Conservation (phyloP, 1,284 basidiomycete species). For the Tausonia pullulans region DNA sequence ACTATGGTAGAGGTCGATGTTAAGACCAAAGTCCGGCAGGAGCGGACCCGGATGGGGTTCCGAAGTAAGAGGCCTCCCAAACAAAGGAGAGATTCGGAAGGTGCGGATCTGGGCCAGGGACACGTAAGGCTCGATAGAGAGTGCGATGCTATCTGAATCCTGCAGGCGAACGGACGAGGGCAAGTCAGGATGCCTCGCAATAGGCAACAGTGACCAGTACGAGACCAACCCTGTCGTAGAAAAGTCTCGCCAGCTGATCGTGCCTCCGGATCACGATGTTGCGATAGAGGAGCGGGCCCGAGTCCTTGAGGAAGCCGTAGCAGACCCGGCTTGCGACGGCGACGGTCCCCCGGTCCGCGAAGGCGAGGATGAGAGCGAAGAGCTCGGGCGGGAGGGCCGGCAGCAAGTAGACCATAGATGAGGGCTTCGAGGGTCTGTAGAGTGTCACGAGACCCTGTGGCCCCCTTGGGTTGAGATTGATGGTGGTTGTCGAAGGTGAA, state of each 20-base stretch:
- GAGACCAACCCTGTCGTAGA: not conserved
- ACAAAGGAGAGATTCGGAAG: not conserved
- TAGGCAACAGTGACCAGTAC: not conserved
- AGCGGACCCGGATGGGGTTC: no score
- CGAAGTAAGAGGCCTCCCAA: no score
- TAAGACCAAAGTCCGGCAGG: no score
- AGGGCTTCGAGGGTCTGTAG: not conserved
- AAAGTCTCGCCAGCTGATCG: not conserved
- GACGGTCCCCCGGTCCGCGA: not conserved
- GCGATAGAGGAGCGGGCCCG: not conserved
- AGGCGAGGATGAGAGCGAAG: constrained; percentile 1
- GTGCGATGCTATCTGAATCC: not conserved
- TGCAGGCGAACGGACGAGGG: not conserved
- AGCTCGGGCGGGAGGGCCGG: not conserved
- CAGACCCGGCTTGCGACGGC: not conserved
- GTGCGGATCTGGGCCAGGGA: not conserved
- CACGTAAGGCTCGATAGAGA: not conserved
- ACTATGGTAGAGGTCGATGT: no score
- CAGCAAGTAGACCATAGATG: not conserved
- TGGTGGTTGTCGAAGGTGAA: not conserved
- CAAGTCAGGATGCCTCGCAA: not conserved
- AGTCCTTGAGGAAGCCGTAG: not conserved
- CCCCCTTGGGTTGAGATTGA: not conserved
- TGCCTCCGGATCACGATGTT: not conserved
- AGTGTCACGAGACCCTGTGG: not conserved